Base-by-base conservation (phyloP, 2,329 filamentous ascomycete species). In the Proliferodiscus dingleyae region DNA sequence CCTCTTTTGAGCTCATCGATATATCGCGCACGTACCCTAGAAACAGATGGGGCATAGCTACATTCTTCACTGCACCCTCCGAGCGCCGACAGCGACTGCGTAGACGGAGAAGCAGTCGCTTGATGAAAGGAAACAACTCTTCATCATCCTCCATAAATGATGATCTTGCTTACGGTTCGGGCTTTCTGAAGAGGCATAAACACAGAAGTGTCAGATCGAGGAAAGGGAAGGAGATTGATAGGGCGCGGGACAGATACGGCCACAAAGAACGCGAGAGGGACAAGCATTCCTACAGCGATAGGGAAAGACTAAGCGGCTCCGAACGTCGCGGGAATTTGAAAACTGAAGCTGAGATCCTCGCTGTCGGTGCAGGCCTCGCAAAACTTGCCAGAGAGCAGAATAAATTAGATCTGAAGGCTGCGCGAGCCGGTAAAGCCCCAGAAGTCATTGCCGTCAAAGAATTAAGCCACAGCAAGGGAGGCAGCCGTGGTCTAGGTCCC, bases 121-220 rank as follows among this genome's bases (percentile, higher is more conserved):
- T 84, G 43, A 71, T 82, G 33, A 75, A 72, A 46, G 74, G 80
- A 55, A 71, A 68, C 44, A 84, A 81, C 56, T 82, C 77, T 2
- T 86, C 81, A 1, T 83, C 79, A 2, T 85, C 81, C 0, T 84
- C 81, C 1, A 71, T 85, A 44, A 80, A 85, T 62, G 78, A 76
- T 16, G 83, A 87, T 59, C 66, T 87, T 49, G 82, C 82, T 8
- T 87, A 85, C 60, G 82, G 83, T 8, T 72, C 68, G 44, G 81
- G 80, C 13, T 83, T 75, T 42, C 48, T 63, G 11, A 61, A 55
- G 47, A 45, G 52, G 16, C 53, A 54, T 13, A 63, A 58, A 43
- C 49, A 46, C 18, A 56, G 53, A 28, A 23, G 52, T 7, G 53
- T 59, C 13, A 57, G 59, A 37, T 54, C 50, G 10, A 54, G 54